These are phyloP conservation scores for Boletus rubroflammeus DNA, from an alignment of 768 basidiomycete species.

Conservation along the genomic window DNA sequence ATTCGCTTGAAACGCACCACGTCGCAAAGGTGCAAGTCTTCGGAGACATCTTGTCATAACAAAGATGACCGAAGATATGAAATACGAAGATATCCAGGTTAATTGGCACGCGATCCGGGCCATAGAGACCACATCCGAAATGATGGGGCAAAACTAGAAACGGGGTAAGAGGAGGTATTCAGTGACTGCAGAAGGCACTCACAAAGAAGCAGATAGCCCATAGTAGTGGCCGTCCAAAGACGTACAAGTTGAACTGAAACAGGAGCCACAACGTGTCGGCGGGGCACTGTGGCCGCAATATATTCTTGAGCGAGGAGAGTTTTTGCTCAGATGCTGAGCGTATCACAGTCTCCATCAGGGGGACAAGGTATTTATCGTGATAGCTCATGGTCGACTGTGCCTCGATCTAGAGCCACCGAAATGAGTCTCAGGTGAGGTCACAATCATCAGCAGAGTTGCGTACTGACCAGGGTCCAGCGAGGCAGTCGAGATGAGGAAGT, in stretches of 20 bases:
- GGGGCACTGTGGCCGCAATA: not conserved
- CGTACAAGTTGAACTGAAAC: not conserved
- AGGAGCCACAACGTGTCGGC: slow-evolving; percentile 2
- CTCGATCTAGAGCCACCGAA: slow-evolving; percentile 6
- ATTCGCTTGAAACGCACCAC: slow-evolving; percentile 4
- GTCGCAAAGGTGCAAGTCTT: slow-evolving; percentile 1
- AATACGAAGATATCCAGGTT: slow-evolving; percentile 13
- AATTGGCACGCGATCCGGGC: slow-evolving; percentile 10
- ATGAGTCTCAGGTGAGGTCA: not conserved
- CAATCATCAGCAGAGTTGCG: not conserved
- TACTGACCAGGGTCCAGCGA: slow-evolving; percentile 12
- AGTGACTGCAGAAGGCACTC: not conserved
- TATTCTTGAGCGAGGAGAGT: not conserved
- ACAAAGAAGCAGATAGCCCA: slow-evolving; percentile 25
- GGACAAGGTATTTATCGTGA: slow-evolving; percentile 1
- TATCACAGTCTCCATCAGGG: slow-evolving; percentile 4
- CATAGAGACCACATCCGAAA: slow-evolving; percentile 24
- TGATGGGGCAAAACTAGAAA: slow-evolving; percentile 19
- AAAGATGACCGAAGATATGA: slow-evolving; percentile 6
- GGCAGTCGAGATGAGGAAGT: not conserved
- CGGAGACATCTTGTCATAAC: slow-evolving; percentile 1
- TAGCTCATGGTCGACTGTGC: not conserved
- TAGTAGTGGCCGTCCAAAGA: slow-evolving; percentile 2
- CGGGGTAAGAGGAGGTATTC: not conserved
- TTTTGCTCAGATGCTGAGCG: not conserved